A percentile compares a stretch with the other conserved stretches of the same genome.
Evolutionary conservation across 441 rosid genomes (phyloP).

Genomic region (Rhodomyrtus psidioides): DNA sequence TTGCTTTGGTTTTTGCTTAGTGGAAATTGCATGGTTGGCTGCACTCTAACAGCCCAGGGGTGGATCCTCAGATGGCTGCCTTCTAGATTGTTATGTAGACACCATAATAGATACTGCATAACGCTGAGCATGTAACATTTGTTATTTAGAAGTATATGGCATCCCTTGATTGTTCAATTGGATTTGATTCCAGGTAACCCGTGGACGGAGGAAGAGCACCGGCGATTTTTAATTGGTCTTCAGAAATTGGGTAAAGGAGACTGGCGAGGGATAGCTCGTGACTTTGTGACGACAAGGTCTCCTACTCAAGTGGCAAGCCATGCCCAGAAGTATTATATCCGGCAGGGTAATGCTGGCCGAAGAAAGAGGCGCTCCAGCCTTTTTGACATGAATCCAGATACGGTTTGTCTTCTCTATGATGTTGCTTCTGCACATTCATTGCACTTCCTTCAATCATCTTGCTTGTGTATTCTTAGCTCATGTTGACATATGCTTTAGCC

Average conservation of each 20-base stretch:
- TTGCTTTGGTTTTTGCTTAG: background rate
- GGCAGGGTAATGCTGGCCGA: conserved; percentile 57
- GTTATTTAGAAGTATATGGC: background rate
- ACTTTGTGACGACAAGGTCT: conserved; percentile 71
- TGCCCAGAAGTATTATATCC: conserved; percentile 93
- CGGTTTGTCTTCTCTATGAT: conserved; percentile 35
- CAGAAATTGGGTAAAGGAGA: conserved; percentile 96
- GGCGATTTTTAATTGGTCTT: conserved; percentile 78
- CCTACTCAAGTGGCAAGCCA: conserved; percentile 99
- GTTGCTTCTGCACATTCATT: background rate
- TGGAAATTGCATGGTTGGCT: background rate
- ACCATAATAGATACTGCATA: background rate
- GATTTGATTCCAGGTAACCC: conserved; percentile 57
- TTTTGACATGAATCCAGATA: conserved; percentile 78
- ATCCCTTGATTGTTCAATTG: background rate
- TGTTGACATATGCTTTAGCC: background rate
- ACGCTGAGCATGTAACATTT: background rate
- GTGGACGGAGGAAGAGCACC: conserved; percentile 97
- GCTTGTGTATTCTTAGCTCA: background rate
- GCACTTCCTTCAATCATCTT: background rate
- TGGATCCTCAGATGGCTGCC: background rate
- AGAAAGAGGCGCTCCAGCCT: conserved; percentile 97
- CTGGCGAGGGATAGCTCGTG: conserved; percentile 95
- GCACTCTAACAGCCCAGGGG: background rate
- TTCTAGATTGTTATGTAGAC: background rate